Evolutionary conservation across 768 basidiomycete genomes (phyloP).

Genomic region (Lyophyllum shimeji): DNA sequence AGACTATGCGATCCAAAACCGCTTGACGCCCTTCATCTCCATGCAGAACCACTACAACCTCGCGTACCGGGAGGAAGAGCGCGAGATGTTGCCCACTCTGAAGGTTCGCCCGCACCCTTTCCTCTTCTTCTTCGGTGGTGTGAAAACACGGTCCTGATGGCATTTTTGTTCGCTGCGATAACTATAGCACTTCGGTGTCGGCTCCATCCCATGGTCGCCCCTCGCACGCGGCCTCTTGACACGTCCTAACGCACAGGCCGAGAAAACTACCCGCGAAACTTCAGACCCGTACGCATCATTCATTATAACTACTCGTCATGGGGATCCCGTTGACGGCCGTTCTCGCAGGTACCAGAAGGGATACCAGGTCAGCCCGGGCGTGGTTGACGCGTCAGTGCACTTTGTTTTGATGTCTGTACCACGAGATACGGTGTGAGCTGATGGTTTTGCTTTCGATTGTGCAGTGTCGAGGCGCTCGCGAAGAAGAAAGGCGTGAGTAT

Average conservation of each 20-base stretch:
- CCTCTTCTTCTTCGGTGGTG: background rate
- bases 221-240: constrained; percentile 51
- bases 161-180: background rate
- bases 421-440: too few species aligned
- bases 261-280: constrained; percentile 24
- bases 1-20: constrained; percentile 63
- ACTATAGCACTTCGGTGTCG: constrained; percentile 40
- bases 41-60: constrained; percentile 71
- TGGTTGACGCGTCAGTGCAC: background rate
- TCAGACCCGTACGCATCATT: constrained; percentile 31
- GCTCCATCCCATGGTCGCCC: constrained; percentile 59
- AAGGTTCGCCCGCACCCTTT: constrained; percentile 27
- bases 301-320: background rate
- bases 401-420: background rate
- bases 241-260: constrained; percentile 26
- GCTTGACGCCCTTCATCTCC: constrained; percentile 60
- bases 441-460: too few species aligned
- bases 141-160: background rate
- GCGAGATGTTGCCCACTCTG: constrained; percentile 61
- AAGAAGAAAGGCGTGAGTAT: constrained; percentile 51
- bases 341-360: constrained; percentile 20
- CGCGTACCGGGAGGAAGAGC: constrained; percentile 64
- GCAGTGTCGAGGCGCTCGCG: constrained; percentile 43
- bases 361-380: constrained; percentile 29
- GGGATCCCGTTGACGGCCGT: constrained; percentile 5